Conservation (phyloP, 495 filamentous ascomycete genomes). For the Xylaria scruposa region DNA sequence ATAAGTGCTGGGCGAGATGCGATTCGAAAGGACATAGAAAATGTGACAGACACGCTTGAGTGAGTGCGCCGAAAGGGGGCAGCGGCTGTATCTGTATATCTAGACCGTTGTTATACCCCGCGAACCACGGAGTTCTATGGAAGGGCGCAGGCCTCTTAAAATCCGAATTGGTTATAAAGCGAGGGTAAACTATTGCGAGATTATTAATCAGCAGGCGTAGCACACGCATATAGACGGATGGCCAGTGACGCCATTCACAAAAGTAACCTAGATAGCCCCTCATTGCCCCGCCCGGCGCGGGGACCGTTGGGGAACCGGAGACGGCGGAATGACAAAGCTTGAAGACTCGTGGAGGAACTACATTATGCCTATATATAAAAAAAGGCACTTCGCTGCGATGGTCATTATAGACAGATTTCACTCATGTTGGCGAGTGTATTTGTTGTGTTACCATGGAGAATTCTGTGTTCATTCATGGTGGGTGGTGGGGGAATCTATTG, state of each 20-base stretch:
- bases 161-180: background rate
- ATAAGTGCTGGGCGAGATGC: constrained; percentile 8
- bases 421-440: background rate
- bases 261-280: background rate
- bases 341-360: background rate
- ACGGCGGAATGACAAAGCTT: background rate
- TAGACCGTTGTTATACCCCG: background rate
- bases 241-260: constrained; percentile 21
- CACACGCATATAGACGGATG: background rate
- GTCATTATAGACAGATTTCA: background rate
- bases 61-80: background rate
- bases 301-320: background rate
- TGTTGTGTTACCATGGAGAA: background rate
- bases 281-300: constrained; percentile 18
- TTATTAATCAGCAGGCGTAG: constrained; percentile 11
- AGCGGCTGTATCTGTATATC: background rate
- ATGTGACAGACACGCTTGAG: background rate
- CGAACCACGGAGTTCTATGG: background rate
- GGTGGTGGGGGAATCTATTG: constrained; percentile 24
- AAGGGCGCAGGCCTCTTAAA: background rate
- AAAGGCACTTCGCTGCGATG: background rate
- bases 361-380: background rate
- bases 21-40: constrained; percentile 14
- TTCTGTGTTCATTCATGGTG: background rate
- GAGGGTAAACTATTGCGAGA: constrained; percentile 6